Percentiles rank a stretch among this genome's conserved stretches.
These are phyloP conservation scores for Keithomyces neogunnii DNA, from an alignment of 2,329 filamentous ascomycete genomes.

Conservation along the genomic window DNA sequence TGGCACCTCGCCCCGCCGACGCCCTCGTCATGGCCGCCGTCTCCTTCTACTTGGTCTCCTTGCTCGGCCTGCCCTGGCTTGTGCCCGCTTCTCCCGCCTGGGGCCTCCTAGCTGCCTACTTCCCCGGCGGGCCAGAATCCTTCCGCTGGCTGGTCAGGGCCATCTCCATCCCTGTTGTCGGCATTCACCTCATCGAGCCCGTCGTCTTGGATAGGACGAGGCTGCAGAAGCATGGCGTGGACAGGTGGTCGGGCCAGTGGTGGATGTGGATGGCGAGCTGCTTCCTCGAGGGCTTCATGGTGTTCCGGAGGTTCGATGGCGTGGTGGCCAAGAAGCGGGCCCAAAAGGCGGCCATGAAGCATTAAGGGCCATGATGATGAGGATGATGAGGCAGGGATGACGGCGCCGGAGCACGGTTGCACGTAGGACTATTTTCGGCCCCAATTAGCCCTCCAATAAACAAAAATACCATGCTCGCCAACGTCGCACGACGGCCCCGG, in stretches of 20 bases:
- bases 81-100: slow-evolving; percentile 41
- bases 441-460: too few species aligned
- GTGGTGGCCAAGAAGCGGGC: slow-evolving; percentile 34
- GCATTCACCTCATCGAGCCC: slow-evolving; percentile 59
- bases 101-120: slow-evolving; percentile 37
- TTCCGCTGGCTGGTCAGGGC: slow-evolving; percentile 51
- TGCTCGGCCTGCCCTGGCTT: slow-evolving; percentile 40
- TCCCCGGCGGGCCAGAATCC: slow-evolving; percentile 49
- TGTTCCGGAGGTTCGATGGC: slow-evolving; percentile 43
- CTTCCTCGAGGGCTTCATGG: slow-evolving; percentile 45
- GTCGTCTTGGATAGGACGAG: slow-evolving; percentile 37
- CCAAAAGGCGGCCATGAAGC: slow-evolving; percentile 32
- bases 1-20: slow-evolving; percentile 34
- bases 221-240: slow-evolving; percentile 39
- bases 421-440: too few species aligned
- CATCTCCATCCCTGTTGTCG: slow-evolving; percentile 51
- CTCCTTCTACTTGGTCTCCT: slow-evolving; percentile 43
- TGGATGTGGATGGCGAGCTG: slow-evolving; percentile 43
- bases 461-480: too few species aligned
- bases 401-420: too few species aligned
- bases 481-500: too few species aligned
- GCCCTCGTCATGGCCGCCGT: slow-evolving; percentile 46
- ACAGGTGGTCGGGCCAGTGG: slow-evolving; percentile 39
- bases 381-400: neutral
- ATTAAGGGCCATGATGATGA: slow-evolving; percentile 15